Conservation (phyloP, 1,284 basidiomycete species). For the Paramarasmius palmivorus region DNA sequence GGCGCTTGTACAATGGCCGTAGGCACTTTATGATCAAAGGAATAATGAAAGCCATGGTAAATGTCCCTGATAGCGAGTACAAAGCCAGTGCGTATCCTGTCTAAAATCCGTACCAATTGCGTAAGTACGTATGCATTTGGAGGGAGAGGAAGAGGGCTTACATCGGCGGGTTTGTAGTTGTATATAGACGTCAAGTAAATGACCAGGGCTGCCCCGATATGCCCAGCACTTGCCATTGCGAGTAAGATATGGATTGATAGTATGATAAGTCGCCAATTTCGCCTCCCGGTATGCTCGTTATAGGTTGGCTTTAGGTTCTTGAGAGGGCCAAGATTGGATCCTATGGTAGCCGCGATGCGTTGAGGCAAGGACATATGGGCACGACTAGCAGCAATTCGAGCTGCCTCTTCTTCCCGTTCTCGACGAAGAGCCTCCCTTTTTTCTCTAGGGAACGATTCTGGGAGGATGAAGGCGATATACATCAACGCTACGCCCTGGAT, state of each 20-base stretch:
- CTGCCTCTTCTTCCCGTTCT: conserved; percentile 5
- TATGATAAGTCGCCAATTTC: conserved; percentile 30
- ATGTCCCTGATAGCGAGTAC: background rate
- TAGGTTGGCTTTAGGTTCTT: conserved; percentile 23
- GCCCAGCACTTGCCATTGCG: conserved; percentile 18
- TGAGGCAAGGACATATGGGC: background rate
- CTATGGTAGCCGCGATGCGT: background rate
- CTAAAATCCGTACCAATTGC: too few species aligned
- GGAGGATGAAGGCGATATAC: conserved; percentile 25
- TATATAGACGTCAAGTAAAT: conserved; percentile 21
- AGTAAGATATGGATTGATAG: conserved; percentile 27
- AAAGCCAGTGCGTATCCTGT: conserved; percentile 9
- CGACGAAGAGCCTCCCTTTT: conserved; percentile 24
- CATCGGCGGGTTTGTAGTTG: conserved; percentile 11
- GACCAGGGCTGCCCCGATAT: conserved; percentile 22
- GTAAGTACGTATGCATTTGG: too few species aligned
- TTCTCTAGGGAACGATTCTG: conserved; percentile 31
- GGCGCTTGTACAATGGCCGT: conserved; percentile 9
- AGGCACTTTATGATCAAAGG: background rate
- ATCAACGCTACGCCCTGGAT: conserved; percentile 20
- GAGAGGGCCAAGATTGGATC: conserved; percentile 25
- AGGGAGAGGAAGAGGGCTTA: background rate
- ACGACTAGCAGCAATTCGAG: background rate
- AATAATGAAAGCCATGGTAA: background rate
- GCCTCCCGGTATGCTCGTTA: conserved; percentile 20